Evolutionary conservation across 2,329 filamentous ascomycete genomes (phyloP).

Genomic region (Cyphellophora europaea): DNA sequence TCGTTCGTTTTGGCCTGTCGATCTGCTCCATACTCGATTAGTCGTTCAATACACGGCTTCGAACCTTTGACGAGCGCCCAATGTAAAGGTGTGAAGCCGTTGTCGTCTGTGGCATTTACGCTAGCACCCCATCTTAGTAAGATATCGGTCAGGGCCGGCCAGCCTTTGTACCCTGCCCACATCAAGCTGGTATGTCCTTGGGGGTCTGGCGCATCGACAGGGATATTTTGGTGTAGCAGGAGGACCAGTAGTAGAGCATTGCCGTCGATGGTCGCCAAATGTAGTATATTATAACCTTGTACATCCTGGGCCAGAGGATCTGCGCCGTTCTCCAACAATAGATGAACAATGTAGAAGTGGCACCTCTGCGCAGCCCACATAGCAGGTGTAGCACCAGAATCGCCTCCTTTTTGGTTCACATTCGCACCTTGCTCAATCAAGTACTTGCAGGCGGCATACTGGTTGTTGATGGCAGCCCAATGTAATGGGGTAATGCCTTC

Average conservation of each 20-base stretch:
- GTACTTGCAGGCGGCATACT: conserved; percentile 94
- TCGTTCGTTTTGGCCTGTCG: conserved; percentile 81
- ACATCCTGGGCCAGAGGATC: conserved; percentile 87
- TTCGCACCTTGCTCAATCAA: conserved; percentile 78
- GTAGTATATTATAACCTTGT: conserved; percentile 95
- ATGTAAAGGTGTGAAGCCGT: conserved; percentile 88
- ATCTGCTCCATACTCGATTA: conserved; percentile 92
- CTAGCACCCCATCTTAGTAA: conserved; percentile 93
- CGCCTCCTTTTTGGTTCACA: conserved; percentile 89
- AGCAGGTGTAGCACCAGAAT: conserved; percentile 84
- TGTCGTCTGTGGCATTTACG: conserved; percentile 81
- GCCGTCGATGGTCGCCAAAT: conserved; percentile 94
- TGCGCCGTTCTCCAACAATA: conserved; percentile 82
- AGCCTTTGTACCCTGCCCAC: conserved; percentile 99
- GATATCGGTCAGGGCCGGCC: conserved; percentile 80
- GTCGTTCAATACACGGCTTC: conserved; percentile 78
- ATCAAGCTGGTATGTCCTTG: conserved; percentile 92
- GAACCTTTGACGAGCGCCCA: conserved; percentile 96
- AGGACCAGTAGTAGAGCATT: conserved; percentile 85
- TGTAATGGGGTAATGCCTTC: conserved; percentile 91
- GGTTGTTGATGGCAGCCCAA: conserved; percentile 99
- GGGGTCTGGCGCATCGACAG: conserved; percentile 80
- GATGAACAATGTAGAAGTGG: conserved; percentile 91
- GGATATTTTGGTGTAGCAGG: conserved; percentile 88
- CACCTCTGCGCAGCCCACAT: conserved; percentile 97